Evolutionary conservation across 441 rosid species (phyloP).

Genomic region (Euphorbia schlechtendalii): DNA sequence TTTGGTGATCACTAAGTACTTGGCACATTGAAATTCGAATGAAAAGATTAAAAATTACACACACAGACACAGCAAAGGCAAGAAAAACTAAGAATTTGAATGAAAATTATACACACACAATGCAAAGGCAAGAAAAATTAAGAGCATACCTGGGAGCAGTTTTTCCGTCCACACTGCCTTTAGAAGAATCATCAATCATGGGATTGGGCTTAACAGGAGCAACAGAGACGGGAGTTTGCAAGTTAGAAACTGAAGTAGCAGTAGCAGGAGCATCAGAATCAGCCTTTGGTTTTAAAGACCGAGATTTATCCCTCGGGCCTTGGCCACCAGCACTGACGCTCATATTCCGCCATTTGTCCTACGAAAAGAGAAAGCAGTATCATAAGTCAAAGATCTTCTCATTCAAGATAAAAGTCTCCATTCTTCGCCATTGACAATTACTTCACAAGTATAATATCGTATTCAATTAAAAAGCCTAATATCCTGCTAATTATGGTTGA

Average conservation of each 20-base stretch:
- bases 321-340: conserved; percentile 31
- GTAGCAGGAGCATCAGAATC: conserved; percentile 21
- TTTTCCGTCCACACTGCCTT: conserved; percentile 21
- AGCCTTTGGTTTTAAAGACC: conserved; percentile 34
- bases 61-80: too few species aligned
- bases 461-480: too few species aligned
- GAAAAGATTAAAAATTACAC: neutral
- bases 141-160: conserved; percentile 35
- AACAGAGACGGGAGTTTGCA: conserved; percentile 19
- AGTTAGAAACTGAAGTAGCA: conserved; percentile 15
- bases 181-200: conserved; percentile 27
- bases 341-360: conserved; percentile 70
- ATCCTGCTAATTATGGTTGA: too few species aligned
- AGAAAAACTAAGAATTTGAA: too few species aligned
- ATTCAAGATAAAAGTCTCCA: neutral
- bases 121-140: neutral
- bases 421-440: neutral
- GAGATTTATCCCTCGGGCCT: conserved; percentile 44
- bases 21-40: neutral
- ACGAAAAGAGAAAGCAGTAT: neutral
- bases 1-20: neutral
- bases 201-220: conserved; percentile 23
- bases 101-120: too few species aligned
- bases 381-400: neutral
- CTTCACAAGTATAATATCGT: neutral